These are phyloP conservation scores for Clathrospora elynae DNA, from an alignment of 2,329 filamentous ascomycete species.

Conservation along the genomic window DNA sequence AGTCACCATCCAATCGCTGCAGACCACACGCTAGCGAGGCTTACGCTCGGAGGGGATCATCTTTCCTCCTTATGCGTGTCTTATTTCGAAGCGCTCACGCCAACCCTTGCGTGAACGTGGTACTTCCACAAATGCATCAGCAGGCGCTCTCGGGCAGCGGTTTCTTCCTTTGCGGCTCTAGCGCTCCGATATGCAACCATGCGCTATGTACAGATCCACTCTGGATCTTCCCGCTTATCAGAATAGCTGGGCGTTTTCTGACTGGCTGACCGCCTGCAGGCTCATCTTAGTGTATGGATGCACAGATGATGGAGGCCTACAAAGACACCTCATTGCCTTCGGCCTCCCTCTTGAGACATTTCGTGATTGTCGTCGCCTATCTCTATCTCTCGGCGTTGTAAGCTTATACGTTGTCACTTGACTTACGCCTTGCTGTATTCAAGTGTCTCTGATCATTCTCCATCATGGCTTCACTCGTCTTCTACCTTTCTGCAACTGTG, in stretches of 20 bases:
- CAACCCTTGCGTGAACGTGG: conserved; percentile 24
- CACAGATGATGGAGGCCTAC: conserved; percentile 35
- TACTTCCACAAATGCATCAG: conserved; percentile 33
- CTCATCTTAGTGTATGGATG: conserved; percentile 33
- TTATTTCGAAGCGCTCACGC: conserved; percentile 37
- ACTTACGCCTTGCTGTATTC: conserved; percentile 38
- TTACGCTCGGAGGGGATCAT: conserved; percentile 30
- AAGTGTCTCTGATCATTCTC: conserved; percentile 27
- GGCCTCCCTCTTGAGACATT: conserved; percentile 29
- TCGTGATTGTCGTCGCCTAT: conserved; percentile 24
- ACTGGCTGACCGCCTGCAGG: conserved; percentile 31
- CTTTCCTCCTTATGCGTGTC: conserved; percentile 25
- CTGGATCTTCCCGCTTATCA: conserved; percentile 27
- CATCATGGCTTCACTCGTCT: conserved; percentile 37
- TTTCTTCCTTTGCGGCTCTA: conserved; percentile 31
- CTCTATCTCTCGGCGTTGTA: conserved; percentile 16
- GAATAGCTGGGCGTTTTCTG: conserved; percentile 35
- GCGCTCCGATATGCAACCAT: conserved; percentile 26
- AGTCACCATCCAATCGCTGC: conserved; percentile 29
- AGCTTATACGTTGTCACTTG: conserved; percentile 15
- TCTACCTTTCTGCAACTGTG: conserved; percentile 39
- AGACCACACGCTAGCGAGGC: conserved; percentile 5
- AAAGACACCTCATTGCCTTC: conserved; percentile 39
- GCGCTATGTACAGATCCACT: conserved; percentile 25
- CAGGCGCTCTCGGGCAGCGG: conserved; percentile 34